These are phyloP conservation scores for Trichoderma sp. DNA, from an alignment of 2,329 filamentous ascomycete species.

Conservation along the genomic window DNA sequence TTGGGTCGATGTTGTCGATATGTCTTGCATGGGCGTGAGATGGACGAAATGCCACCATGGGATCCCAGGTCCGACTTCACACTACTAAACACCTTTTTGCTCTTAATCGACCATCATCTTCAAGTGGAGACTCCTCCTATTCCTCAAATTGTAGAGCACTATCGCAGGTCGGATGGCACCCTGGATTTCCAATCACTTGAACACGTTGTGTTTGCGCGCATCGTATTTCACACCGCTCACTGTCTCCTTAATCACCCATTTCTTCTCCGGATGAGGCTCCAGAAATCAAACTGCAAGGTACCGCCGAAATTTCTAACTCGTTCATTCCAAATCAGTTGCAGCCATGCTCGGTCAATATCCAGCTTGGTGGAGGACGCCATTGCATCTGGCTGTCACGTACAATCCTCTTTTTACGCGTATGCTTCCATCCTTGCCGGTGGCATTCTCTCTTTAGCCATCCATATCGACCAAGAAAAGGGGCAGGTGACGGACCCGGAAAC, in stretches of 20 bases:
- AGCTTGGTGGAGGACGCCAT: conserved; percentile 19
- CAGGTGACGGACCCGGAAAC: conserved; percentile 13
- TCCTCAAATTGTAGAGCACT: conserved; percentile 13
- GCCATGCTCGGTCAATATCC: conserved; percentile 15
- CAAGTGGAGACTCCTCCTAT: conserved; percentile 14
- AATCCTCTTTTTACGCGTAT: conserved; percentile 19
- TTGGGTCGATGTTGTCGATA: conserved; percentile 18
- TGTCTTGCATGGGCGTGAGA: conserved; percentile 16
- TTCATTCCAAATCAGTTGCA: conserved; percentile 7
- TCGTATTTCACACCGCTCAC: conserved; percentile 13
- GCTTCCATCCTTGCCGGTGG: conserved; percentile 19
- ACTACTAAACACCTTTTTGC: conserved; percentile 15
- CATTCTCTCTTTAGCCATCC: conserved; percentile 17
- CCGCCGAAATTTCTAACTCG: conserved; percentile 17
- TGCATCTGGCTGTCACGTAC: conserved; percentile 17
- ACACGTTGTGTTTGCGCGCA: conserved; percentile 19
- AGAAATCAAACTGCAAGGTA: conserved; percentile 13
- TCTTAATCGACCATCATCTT: conserved; percentile 19
- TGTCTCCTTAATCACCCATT: conserved; percentile 21
- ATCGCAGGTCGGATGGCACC: conserved; percentile 14
- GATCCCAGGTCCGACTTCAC: conserved; percentile 22
- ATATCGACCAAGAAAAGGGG: conserved; percentile 21
- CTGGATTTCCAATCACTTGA: conserved; percentile 21
- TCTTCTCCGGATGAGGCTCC: conserved; percentile 18
- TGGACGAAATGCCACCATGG: conserved; percentile 19